These are phyloP conservation scores for Tilletia setariae DNA, from an alignment of 1,284 basidiomycete genomes.

Conservation along the genomic window DNA sequence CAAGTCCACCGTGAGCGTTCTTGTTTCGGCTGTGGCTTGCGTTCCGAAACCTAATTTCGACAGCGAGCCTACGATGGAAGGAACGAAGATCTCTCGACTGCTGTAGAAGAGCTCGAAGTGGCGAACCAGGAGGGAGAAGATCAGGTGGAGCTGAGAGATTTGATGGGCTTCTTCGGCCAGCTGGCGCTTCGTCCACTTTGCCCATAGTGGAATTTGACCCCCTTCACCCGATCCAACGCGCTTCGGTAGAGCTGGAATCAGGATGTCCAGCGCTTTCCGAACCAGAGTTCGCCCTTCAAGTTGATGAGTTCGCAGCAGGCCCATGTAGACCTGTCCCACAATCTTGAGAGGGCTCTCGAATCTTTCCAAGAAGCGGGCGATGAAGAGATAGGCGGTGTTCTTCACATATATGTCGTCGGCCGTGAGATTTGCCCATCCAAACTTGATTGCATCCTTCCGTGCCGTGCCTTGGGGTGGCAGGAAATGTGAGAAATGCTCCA, in stretches of 20 bases:
- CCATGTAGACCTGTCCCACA: slow-evolving; percentile 88
- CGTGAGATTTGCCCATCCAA: slow-evolving; percentile 84
- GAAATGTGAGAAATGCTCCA: slow-evolving; percentile 75
- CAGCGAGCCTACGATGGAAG: slow-evolving; percentile 87
- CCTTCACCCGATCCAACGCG: slow-evolving; percentile 55
- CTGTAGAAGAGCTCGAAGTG: slow-evolving; percentile 90
- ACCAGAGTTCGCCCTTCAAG: slow-evolving; percentile 73
- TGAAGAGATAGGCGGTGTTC: slow-evolving; percentile 86
- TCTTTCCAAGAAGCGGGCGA: slow-evolving; percentile 87
- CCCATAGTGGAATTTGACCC: slow-evolving; percentile 71
- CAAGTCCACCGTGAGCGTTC: slow-evolving; percentile 60
- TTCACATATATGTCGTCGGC: slow-evolving; percentile 84
- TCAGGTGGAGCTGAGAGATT: slow-evolving; percentile 76
- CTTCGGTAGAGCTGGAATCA: slow-evolving; percentile 77
- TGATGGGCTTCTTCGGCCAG: slow-evolving; percentile 81
- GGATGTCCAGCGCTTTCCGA: slow-evolving; percentile 81
- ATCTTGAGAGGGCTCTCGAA: slow-evolving; percentile 92
- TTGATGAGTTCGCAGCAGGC: slow-evolving; percentile 76
- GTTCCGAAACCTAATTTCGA: slow-evolving; percentile 48
- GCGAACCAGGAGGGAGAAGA: slow-evolving; percentile 88
- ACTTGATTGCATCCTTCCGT: slow-evolving; percentile 91
- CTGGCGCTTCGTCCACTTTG: slow-evolving; percentile 78
- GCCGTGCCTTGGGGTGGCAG: slow-evolving; percentile 66
- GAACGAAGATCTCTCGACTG: slow-evolving; percentile 88
- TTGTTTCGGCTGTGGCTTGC: slow-evolving; percentile 69